phyloP scores from a whole-genome alignment of 73 alveolate species.

The Paraurostyla sp. region DNA sequence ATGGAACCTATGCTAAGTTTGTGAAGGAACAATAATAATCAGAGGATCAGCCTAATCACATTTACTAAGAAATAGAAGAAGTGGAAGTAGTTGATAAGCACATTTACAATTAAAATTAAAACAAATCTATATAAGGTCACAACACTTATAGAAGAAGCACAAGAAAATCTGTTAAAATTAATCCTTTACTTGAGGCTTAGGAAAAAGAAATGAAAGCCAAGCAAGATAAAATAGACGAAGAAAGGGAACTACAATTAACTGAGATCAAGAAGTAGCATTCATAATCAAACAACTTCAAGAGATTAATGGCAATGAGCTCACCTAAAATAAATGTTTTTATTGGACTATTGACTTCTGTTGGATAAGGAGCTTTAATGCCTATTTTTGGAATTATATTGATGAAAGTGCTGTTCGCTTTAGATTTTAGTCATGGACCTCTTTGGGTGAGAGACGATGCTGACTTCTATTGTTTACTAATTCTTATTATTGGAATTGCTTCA shows the following conservation, averaged over 20 bases:
- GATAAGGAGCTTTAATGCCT: constrained; percentile 42
- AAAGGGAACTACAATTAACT: background rate
- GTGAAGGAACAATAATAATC: constrained; percentile 7
- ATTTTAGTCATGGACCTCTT: background rate
- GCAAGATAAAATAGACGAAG: background rate
- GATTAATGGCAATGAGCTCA: background rate
- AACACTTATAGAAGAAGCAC: background rate
- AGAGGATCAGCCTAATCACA: background rate
- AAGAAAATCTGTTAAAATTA: background rate
- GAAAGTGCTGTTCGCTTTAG: constrained; percentile 29
- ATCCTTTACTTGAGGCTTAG: background rate
- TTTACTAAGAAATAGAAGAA: background rate
- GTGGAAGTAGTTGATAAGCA: background rate
- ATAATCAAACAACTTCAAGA: background rate
- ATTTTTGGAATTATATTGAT: constrained; percentile 23
- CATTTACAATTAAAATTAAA: no score
- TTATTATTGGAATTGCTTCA: background rate
- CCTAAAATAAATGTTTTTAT: background rate
- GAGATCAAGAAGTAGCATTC: background rate
- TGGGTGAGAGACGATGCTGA: background rate
- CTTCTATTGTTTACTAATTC: background rate
- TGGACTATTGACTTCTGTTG: constrained; percentile 5
- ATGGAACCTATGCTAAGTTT: no score
- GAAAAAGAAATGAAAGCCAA: background rate
- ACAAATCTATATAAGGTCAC: background rate